Evolutionary conservation across 805 yeast species (phyloP), one percentile per base, ranked within the genome.

Genomic region (Spathaspora hagerdaliae): DNA sequence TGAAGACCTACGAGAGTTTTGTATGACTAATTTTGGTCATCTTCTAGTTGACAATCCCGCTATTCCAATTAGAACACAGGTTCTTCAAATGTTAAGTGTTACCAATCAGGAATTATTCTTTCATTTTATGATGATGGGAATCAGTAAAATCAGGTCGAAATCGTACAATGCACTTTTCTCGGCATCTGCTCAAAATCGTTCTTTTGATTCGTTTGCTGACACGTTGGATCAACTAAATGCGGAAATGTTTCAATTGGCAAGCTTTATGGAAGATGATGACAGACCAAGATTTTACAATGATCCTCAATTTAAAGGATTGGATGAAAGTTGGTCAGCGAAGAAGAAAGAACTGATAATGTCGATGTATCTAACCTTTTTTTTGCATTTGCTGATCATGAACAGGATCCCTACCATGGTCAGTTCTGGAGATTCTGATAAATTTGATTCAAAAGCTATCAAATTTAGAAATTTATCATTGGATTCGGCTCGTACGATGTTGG

Each of bases 311-410:
- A 47, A 43, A 11, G 36, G 31, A n/a, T n/a, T 46, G n/a, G 38
- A 27, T n/a, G 41, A 31, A 2, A 6, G 26, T 1, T n/a, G 29
- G 35, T 10, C 47, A 13, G 31, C 41, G 4, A 15, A 27, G 13
- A 14, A 36, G 26, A 34, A 43, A 6, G 62, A 61, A 39, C 43
- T 46, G 19, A 35, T 55, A 11, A 41, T 65, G 26, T 51, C 55
- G 1, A 48, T 61, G 13, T 69, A 65, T 36, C 55, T 69, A 37
- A 52, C 64, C 1, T 71, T 44, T 51, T 67, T 69, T 45, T 49
- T 60, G 31, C 74, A 71, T 43, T 48, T 69, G 41, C 60, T 68
- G 69, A 56, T 63, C 15, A 57, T 69, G 41, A 71, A 71, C 50
- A 47, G 73, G 27, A 53, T 67, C 14, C 69, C 71, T 1, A 57